Conservation (phyloP, 2,329 filamentous ascomycete genomes). For the Aureobasidium sp. region DNA sequence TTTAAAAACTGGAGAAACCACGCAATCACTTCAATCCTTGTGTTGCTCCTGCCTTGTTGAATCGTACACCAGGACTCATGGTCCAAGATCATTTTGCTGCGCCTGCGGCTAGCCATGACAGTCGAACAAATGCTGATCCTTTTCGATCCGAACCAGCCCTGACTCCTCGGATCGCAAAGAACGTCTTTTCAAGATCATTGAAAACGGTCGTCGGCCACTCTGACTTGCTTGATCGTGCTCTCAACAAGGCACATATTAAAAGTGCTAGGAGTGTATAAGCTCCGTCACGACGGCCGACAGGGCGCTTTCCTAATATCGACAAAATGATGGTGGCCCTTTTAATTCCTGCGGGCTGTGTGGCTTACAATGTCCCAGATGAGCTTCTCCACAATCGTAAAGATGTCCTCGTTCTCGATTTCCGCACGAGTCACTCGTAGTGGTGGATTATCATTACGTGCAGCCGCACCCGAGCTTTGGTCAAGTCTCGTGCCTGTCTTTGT, state of each 20-base stretch:
- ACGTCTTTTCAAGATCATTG: conserved; percentile 1
- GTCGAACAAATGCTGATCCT: conserved; percentile 5
- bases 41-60: neutral
- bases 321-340: conserved; percentile 8
- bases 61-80: neutral
- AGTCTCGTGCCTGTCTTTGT: conserved; percentile 9
- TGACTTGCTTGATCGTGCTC: conserved; percentile 1
- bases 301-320: conserved; percentile 3
- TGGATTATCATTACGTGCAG: conserved; percentile 7
- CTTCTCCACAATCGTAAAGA: conserved; percentile 10
- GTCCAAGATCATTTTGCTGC: conserved; percentile 3
- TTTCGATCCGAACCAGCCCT: conserved; percentile 7
- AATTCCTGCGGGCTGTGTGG: conserved; percentile 4
- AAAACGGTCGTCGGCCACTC: conserved; percentile 6
- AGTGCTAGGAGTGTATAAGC: conserved; percentile 1
- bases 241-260: conserved; percentile 8
- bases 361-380: conserved; percentile 11
- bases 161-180: conserved; percentile 7
- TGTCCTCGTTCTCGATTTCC: neutral
- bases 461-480: conserved; percentile 1
- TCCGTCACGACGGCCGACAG: neutral
- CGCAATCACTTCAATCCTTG: conserved; percentile 8
- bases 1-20: conserved; percentile 10
- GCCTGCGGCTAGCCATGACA: conserved; percentile 8
- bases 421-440: conserved; percentile 7